Base-by-base conservation (phyloP, 2,329 filamentous ascomycete species). In the Xylariomycetidae sp. region DNA sequence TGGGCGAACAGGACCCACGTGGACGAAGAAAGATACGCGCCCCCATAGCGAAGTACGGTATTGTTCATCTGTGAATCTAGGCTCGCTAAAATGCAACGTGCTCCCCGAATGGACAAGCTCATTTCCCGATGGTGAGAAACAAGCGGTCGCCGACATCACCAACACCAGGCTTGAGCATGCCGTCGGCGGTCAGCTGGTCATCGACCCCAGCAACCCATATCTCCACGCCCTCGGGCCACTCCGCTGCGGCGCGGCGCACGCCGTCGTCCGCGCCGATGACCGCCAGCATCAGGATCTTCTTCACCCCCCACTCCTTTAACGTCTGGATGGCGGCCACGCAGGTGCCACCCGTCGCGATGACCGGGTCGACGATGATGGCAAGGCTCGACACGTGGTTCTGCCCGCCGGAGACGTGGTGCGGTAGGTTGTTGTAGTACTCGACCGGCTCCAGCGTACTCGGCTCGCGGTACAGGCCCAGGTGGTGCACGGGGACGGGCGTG, bases 341-440 rank as follows among this genome's bases (percentile, higher is more conserved):
- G 3, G 90, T 96, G 1, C 86, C 87, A 23, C 90, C 90, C 0
- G 92, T 96, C 1, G 90, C 92, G 54, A 96, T 93, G 48, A 96
- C 77, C 4, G 90, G 92, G 56, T 96, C 90, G 29, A 95, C 75
- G 34, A 95, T 68, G 54, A 95, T 84, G 38, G 88, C 88, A 10
- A 95, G 69, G 38, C 59, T 68, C 27, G 64, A 64, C 26, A 56
- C 49, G 23, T 47, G 40, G 26, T 46, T 31, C 56, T 42, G 35
- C 4, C 32, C 25, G n/a, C 25, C 34, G 30, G 54, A 53, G 24
- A 68, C 57, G 63, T 86, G 82, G 62, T 85, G 82, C 22, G 88
- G 88, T 14, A 95, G 79, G 62, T 95, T 95, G 70, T 95, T 95
- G 74, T 95, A 95, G 74, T 95, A 95, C 64, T 95, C 89, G 38